A percentile compares a stretch with the other conserved stretches of the same genome.
Conservation (phyloP, 495 filamentous ascomycete genomes). For the Penicillium atrosanguineum region DNA sequence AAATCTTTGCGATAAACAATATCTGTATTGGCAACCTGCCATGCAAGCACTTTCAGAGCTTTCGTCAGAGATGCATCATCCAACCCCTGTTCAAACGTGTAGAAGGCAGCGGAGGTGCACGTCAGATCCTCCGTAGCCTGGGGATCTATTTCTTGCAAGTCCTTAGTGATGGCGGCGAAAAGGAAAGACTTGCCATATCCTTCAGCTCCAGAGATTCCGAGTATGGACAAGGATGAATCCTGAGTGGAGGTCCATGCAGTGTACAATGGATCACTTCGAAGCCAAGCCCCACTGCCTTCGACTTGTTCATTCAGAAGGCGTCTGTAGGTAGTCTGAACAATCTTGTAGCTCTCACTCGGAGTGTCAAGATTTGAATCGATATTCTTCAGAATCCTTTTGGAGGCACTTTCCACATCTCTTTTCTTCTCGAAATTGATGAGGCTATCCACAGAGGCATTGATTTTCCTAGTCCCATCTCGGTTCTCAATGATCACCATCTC, state of each 20-base stretch:
- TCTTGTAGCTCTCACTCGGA: slow-evolving; percentile 12
- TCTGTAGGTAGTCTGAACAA: slow-evolving; percentile 1
- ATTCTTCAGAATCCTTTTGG: slow-evolving; percentile 1
- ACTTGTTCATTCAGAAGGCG: slow-evolving; percentile 9
- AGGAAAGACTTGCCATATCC: slow-evolving; percentile 22
- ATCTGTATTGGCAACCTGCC: slow-evolving; percentile 17
- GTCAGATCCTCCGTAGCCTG: slow-evolving; percentile 7
- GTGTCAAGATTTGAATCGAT: slow-evolving; percentile 14
- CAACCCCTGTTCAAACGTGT: slow-evolving; percentile 9
- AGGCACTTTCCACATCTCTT: slow-evolving; percentile 12
- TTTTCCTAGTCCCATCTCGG: slow-evolving; percentile 13
- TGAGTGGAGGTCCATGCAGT: not conserved
- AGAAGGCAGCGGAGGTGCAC: slow-evolving; percentile 13
- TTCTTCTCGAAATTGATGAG: slow-evolving; percentile 13
- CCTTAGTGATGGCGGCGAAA: slow-evolving; percentile 9
- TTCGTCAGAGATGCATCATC: slow-evolving; percentile 9
- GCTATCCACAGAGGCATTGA: slow-evolving; percentile 13
- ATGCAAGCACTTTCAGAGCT: slow-evolving; percentile 15
- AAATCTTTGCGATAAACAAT: slow-evolving; percentile 19
- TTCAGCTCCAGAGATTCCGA: slow-evolving; percentile 17
- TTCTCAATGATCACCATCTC: slow-evolving; percentile 13
- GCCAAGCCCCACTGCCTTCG: slow-evolving; percentile 15
- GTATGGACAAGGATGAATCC: slow-evolving; percentile 1
- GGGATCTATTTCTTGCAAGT: slow-evolving; percentile 5
- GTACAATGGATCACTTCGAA: slow-evolving; percentile 8